Base-by-base conservation (phyloP, 345 rosid genomes). In the Rhodomyrtus tomentosa region DNA sequence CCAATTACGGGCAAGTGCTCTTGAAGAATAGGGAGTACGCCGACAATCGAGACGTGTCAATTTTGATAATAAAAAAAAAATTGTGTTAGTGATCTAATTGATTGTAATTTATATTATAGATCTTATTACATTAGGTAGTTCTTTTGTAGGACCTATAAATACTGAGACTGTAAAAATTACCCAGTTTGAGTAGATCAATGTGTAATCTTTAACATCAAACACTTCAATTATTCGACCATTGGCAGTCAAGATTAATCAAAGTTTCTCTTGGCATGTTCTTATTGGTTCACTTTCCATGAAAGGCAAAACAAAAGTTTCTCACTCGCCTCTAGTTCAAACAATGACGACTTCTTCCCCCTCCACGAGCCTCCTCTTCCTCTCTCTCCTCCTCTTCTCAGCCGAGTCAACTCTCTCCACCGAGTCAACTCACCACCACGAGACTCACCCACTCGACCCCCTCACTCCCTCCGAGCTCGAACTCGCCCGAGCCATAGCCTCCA, bases 401-500 rank as follows among this genome's bases (percentile, higher is more conserved):
- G n/a, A n/a, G n/a, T n/a, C n/a, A n/a, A n/a, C 32, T 42, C 68
- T 27, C 56, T 56, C 86, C n/a, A 76, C 58, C 50, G 32, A 91
- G 6, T 52, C 82, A 45, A 27, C 72, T 22, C 80, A 40, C 51
- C 84, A 0, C 89, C 89, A 83, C 89, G 89, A 3, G 83, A 82
- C 86, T 83, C 96, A 95, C 86, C 98, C 98, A 25, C 91, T 94
- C 51, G 95, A 94, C 85, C 95, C 98, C 56, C 91, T 94, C 5
- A 88, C 84, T 53, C 90, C 92, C 4, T 59, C 88, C 5, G 98
- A 94, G 89, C 89, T 94, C 88, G 91, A 90, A 88, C 92, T 88
- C 86, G 79, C 88, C 84, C 87, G 87, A 79, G 82, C 82, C 84
- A 89, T 92, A 62, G 58, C 94, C 76, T 88, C 87, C 22, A 89